phyloP scores from a whole-genome alignment of 1,139 yeast species.

The Hansenula sp. region DNA sequence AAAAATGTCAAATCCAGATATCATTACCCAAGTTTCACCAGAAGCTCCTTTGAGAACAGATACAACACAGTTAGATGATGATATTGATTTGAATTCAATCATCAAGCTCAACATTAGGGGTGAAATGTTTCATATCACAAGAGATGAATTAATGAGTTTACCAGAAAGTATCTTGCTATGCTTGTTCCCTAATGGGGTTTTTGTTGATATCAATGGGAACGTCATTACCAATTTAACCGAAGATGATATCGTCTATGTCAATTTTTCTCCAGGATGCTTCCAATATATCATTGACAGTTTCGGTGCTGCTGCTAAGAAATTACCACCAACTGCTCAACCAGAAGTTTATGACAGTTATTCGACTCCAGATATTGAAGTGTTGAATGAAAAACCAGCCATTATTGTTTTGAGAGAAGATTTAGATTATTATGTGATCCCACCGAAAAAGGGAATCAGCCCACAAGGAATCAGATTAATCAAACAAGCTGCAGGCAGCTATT shows the following conservation, averaged over 20 bases:
- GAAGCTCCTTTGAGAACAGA: constrained; percentile 28
- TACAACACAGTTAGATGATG: constrained; percentile 23
- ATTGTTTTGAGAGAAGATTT: constrained; percentile 92
- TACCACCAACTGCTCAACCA: constrained; percentile 29
- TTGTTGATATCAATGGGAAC: constrained; percentile 68
- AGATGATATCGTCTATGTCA: constrained; percentile 72
- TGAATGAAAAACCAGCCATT: constrained; percentile 82
- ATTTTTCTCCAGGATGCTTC: constrained; percentile 84
- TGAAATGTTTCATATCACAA: constrained; percentile 59
- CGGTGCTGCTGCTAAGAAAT: constrained; percentile 34
- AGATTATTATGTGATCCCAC: constrained; percentile 90
- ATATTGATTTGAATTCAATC: constrained; percentile 52
- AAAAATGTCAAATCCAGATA: constrained; percentile 22
- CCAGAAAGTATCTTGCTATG: constrained; percentile 90
- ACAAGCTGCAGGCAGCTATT: constrained; percentile 60
- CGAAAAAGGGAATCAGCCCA: constrained; percentile 39
- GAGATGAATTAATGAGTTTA: constrained; percentile 85
- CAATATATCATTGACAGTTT: constrained; percentile 63
- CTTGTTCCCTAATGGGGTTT: constrained; percentile 86
- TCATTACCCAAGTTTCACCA: constrained; percentile 66
- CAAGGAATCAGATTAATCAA: constrained; percentile 57
- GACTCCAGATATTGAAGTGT: constrained; percentile 47
- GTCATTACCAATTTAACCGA: constrained; percentile 76
- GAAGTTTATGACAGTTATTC: constrained; percentile 29
- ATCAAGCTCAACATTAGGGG: constrained; percentile 69